Conservation (phyloP, 1,139 yeast species). For the Meyerozyma elateridarum region DNA sequence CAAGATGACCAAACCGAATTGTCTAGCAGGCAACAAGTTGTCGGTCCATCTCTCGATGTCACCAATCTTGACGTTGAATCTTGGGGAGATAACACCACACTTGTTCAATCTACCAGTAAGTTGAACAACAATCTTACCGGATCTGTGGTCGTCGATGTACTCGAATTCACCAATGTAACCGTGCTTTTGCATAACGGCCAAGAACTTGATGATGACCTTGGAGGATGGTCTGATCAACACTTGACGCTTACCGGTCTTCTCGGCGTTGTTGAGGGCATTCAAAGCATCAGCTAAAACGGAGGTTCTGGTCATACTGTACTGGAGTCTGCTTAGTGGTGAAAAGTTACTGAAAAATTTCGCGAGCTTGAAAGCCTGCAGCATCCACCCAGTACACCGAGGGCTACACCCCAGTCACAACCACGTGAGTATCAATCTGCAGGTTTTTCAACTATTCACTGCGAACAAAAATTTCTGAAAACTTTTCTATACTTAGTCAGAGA, state of each 20-base stretch:
- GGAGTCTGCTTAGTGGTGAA: slow-evolving; percentile 3
- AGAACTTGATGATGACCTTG: slow-evolving; percentile 94
- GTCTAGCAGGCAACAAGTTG: slow-evolving; percentile 97
- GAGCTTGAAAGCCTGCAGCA: background rate
- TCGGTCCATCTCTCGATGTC: slow-evolving; percentile 98
- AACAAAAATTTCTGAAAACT: slow-evolving; percentile 4
- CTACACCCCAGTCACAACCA: background rate
- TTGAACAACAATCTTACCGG: slow-evolving; percentile 96
- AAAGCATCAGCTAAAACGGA: slow-evolving; percentile 99
- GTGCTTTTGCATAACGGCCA: slow-evolving; percentile 97
- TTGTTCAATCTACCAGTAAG: slow-evolving; percentile 97
- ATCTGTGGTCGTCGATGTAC: slow-evolving; percentile 98
- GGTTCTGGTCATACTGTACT: slow-evolving; percentile 90
- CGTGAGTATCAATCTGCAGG: slow-evolving; percentile 1
- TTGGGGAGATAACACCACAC: slow-evolving; percentile 97
- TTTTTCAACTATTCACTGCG: background rate
- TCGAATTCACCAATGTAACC: slow-evolving; percentile 99
- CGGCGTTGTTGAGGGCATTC: slow-evolving; percentile 98
- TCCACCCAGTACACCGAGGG: slow-evolving; percentile 1
- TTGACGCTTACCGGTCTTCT: slow-evolving; percentile 99
- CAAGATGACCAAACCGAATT: slow-evolving; percentile 93
- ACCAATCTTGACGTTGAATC: slow-evolving; percentile 90
- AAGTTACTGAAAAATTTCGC: slow-evolving; percentile 4
- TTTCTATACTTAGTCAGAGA: slow-evolving; percentile 14
- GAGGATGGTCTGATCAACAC: slow-evolving; percentile 98